Evolutionary conservation across 768 basidiomycete species (phyloP).

Genomic region (Panaeolus papilionaceus): DNA sequence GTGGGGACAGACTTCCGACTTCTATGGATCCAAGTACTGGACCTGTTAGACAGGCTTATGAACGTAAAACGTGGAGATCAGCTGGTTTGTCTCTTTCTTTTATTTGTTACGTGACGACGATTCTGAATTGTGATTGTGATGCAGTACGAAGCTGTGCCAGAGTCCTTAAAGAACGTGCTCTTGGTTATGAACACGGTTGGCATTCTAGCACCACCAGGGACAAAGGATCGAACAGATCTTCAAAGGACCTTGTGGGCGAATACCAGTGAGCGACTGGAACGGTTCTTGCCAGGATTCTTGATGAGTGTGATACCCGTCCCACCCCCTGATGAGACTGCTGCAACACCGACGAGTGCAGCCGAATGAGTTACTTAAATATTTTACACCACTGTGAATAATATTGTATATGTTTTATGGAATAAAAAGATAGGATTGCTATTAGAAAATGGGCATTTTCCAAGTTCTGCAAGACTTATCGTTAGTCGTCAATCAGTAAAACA

Average conservation of each 20-base stretch:
- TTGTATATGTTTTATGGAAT: constrained; percentile 20
- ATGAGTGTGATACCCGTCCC: constrained; percentile 64
- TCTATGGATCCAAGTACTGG: constrained; percentile 90
- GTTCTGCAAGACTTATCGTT: constrained; percentile 39
- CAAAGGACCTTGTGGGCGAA: constrained; percentile 82
- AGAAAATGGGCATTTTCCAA: constrained; percentile 70
- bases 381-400: constrained; percentile 9
- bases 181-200: constrained; percentile 94
- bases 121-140: background rate
- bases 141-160: constrained; percentile 94
- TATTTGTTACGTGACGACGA: background rate
- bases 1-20: constrained; percentile 67
- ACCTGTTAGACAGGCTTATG: constrained; percentile 90
- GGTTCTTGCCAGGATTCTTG: constrained; percentile 92
- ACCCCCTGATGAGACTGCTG: constrained; percentile 19
- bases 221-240: constrained; percentile 55
- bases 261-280: constrained; percentile 86
- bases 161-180: constrained; percentile 95
- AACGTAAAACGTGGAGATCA: constrained; percentile 84
- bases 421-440: constrained; percentile 26
- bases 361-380: constrained; percentile 19
- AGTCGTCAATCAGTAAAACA: background rate
- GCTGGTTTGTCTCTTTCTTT: constrained; percentile 60
- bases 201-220: constrained; percentile 72
- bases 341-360: constrained; percentile 21